Evolutionary conservation across 2,329 filamentous ascomycete species (phyloP).

Genomic region (Aureobasidium subglaciale): DNA sequence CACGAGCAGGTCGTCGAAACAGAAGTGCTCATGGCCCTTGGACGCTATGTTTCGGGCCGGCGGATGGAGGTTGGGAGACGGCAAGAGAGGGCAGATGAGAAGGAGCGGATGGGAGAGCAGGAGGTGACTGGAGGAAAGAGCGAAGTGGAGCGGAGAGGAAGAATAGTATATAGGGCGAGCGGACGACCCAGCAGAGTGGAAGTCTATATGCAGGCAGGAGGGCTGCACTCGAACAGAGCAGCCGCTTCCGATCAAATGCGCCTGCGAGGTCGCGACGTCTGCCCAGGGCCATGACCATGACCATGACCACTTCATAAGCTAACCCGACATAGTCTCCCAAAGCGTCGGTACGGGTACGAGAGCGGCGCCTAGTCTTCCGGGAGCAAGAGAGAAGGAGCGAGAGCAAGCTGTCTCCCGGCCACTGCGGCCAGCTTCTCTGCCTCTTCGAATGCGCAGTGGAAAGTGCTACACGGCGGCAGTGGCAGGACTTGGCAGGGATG

Average conservation of each 20-base stretch:
- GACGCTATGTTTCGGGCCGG: background rate
- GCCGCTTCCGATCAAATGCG: constrained; percentile 3
- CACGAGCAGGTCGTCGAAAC: background rate
- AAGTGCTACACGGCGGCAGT: too few species aligned
- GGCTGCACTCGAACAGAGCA: constrained; percentile 8
- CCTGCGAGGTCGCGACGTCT: background rate
- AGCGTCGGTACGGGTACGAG: background rate
- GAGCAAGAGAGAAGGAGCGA: background rate
- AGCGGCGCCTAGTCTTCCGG: background rate
- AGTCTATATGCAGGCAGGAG: constrained; percentile 10
- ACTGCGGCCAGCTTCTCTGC: too few species aligned
- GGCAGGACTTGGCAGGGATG: too few species aligned
- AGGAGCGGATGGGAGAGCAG: background rate
- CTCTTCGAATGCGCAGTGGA: too few species aligned
- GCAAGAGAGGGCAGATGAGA: background rate
- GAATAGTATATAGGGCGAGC: background rate
- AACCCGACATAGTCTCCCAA: background rate
- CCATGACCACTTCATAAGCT: too few species aligned
- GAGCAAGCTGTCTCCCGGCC: too few species aligned
- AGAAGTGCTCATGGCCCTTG: background rate
- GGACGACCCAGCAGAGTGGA: constrained; percentile 5
- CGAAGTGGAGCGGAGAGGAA: background rate
- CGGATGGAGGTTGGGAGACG: background rate
- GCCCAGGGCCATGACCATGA: background rate
- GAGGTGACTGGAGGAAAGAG: background rate